Percentiles rank a stretch among this genome's conserved stretches.
Conservation (phyloP, 441 rosid genomes). For the Mallotus repandus region DNA sequence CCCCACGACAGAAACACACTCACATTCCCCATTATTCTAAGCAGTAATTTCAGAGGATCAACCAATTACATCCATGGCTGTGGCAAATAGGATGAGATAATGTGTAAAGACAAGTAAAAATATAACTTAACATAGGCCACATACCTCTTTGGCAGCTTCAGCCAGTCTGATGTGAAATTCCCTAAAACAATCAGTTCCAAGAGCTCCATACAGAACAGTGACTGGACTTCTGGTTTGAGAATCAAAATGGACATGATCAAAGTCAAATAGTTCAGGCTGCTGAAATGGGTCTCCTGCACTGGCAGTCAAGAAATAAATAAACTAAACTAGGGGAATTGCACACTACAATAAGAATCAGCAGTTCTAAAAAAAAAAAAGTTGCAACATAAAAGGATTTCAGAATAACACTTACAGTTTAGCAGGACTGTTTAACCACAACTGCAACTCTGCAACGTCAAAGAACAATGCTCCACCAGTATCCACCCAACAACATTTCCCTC, state of each 20-base stretch:
- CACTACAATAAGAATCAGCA: slow-evolving; percentile 8
- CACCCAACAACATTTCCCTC: slow-evolving; percentile 94
- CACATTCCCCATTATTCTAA: not conserved
- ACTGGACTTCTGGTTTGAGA: slow-evolving; percentile 64
- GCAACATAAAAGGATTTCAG: slow-evolving; percentile 11
- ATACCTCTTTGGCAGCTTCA: slow-evolving; percentile 80
- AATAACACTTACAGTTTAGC: slow-evolving; percentile 48
- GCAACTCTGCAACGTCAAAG: slow-evolving; percentile 68
- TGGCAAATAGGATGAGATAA: not conserved
- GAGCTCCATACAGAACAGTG: slow-evolving; percentile 89
- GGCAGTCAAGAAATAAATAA: slow-evolving; percentile 26
- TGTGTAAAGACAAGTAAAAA: slow-evolving; percentile 3
- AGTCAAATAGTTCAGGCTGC: slow-evolving; percentile 89
- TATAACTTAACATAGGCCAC: slow-evolving; percentile 4
- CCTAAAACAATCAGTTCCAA: slow-evolving; percentile 86
- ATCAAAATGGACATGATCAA: slow-evolving; percentile 81
- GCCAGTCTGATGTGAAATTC: slow-evolving; percentile 67
- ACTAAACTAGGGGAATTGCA: slow-evolving; percentile 19
- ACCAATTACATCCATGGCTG: slow-evolving; percentile 2
- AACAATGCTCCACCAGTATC: slow-evolving; percentile 83
- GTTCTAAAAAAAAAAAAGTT: slow-evolving; percentile 9
- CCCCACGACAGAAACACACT: not conserved
- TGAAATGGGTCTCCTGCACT: slow-evolving; percentile 69
- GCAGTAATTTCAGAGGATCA: slow-evolving; percentile 7
- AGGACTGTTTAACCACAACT: slow-evolving; percentile 56